Conservation (phyloP, 1,284 basidiomycete species). For the Leccinum fallax region DNA sequence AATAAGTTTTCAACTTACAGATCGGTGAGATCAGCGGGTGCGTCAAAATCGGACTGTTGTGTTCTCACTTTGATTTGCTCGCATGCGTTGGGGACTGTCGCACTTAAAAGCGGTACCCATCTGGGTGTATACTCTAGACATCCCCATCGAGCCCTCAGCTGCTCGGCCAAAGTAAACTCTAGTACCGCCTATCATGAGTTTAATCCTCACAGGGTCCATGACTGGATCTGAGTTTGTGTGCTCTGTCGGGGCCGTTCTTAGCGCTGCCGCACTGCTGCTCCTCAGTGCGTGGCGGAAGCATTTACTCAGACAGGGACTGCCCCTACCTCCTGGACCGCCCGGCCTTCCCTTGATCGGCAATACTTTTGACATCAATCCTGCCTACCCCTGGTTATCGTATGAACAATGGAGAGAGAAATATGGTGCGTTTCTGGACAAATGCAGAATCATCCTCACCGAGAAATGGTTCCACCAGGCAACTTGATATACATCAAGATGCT, state of each 20-base stretch:
- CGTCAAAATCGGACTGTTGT: not conserved
- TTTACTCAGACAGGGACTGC: constrained; percentile 17
- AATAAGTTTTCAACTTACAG: too few relatives aligned
- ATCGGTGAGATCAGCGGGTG: not conserved
- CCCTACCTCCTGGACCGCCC: constrained; percentile 33
- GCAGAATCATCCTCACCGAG: not conserved
- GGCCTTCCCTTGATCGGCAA: constrained; percentile 35
- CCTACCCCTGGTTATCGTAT: constrained; percentile 34
- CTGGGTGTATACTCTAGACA: not conserved
- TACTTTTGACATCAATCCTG: constrained; percentile 19
- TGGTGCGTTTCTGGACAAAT: constrained; percentile 16
- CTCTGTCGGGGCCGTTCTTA: constrained; percentile 13
- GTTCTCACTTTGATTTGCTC: not conserved
- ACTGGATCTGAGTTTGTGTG: constrained; percentile 4
- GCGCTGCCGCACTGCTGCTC: not conserved
- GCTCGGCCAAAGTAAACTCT: not conserved
- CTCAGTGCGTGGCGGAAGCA: constrained; percentile 20
- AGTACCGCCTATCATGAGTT: not conserved
- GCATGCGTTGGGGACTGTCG: too few relatives aligned
- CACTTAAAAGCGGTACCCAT: not conserved
- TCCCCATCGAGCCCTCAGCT: not conserved
- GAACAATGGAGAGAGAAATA: constrained; percentile 31
- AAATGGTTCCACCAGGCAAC: constrained; percentile 27
- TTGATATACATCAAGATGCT: constrained; percentile 39
- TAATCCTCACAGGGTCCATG: not conserved